Base-by-base conservation (phyloP, 371 early-diverging fungal species). In the Syncephalastrum sp. region DNA sequence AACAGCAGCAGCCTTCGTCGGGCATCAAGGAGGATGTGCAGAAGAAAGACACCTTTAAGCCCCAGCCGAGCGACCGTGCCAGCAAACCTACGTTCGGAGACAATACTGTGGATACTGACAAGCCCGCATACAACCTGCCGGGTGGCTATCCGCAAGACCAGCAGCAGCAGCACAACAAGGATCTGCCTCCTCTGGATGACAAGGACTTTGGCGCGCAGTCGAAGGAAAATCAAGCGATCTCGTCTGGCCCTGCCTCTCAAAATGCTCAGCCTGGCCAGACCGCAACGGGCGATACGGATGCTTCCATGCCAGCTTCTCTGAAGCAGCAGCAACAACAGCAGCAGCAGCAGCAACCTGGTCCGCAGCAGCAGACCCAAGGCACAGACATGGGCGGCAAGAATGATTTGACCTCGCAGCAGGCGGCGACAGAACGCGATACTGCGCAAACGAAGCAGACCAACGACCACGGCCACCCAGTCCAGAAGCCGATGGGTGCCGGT, bases 271-370 rank as follows among this genome's bases (percentile, higher is more conserved):
- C 50, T 50, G 27, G n/a, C n/a, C 25, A 17, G 13, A 38, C 5
- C 12, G 25, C 51, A 5, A 5, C 3, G 38, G 38, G 38, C 3
- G 16, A 5, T 2, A 25, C 13, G 5, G 51, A 51, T 17, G 23
- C 38, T 51, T 15, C 17, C 38, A 51, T 29, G 14, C 50, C 38
- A 12, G 19, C 16, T 46, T 23, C 47, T 19, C 10, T 46, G 47
- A 5, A 23, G 47, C 47, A 16, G 15, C 47, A 46, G 19, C 16
- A 45, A 3, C n/a, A 45, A 2, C n/a, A 16, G 19, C 19, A 38
- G n/a, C 29, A 52, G 42, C 16, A n/a, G 17, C 53, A 52, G 15
- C 53, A 52, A 12, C 53, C 17, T 16, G 53, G 23, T 29, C 49
- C 2, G 49, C 52, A 52, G n/a, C 52, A 38, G 33, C 52, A 33